A percentile compares a stretch with the other conserved stretches of the same genome.
These are phyloP conservation scores for Luffa acutangula DNA, from an alignment of 306 rosid species.

Conservation along the genomic window DNA sequence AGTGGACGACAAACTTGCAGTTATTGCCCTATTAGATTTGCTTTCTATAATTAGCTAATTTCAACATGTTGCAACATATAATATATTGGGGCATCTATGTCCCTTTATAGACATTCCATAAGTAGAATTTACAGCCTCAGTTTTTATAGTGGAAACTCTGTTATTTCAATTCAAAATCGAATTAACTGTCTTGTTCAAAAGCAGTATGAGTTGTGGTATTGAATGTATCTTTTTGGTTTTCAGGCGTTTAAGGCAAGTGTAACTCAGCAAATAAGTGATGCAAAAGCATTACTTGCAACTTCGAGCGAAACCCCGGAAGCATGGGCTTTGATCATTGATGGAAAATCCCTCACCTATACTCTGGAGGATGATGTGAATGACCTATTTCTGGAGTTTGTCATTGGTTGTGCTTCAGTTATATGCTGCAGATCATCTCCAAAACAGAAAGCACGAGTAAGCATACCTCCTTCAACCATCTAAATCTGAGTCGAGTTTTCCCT, in stretches of 20 bases:
- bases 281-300: constrained; percentile 30
- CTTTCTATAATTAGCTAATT: background rate
- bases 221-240: constrained; percentile 22
- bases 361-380: constrained; percentile 73
- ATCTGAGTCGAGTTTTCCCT: background rate
- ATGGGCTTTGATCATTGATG: constrained; percentile 89
- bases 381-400: constrained; percentile 68
- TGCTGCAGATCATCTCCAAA: constrained; percentile 99
- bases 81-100: too few species aligned
- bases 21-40: background rate
- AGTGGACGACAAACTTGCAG: background rate
- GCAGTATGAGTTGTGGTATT: background rate
- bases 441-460: constrained; percentile 89
- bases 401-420: constrained; percentile 93
- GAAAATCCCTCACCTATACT: constrained; percentile 83
- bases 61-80: too few species aligned
- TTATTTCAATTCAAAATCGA: background rate
- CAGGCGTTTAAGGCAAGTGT: constrained; percentile 81
- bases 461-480: background rate
- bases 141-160: background rate
- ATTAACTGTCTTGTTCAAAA: background rate
- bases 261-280: constrained; percentile 50
- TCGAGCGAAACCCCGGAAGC: constrained; percentile 40
- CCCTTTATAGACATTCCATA: too few species aligned
- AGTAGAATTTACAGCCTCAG: background rate